phyloP scores from a whole-genome alignment of 768 basidiomycete species.

The Lactifluus echinatus region DNA sequence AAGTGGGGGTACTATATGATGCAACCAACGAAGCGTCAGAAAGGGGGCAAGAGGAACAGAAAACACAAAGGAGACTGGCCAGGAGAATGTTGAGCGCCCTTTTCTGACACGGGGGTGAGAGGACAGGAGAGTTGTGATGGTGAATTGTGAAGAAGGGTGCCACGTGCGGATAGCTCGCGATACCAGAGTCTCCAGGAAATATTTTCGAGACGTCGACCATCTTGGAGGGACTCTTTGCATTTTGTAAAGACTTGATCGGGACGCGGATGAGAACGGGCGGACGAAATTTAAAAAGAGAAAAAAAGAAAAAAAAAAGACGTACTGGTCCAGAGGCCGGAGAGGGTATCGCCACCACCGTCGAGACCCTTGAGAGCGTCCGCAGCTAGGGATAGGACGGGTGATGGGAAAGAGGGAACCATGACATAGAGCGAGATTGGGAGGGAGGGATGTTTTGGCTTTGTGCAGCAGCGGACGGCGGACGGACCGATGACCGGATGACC shows the following conservation, averaged over 20 bases:
- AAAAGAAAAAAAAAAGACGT: slow-evolving; percentile 23
- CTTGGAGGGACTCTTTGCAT: slow-evolving; percentile 68
- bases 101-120: slow-evolving; percentile 18
- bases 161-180: slow-evolving; percentile 43
- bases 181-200: slow-evolving; percentile 84
- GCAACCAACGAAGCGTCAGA: too few relatives aligned
- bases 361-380: slow-evolving; percentile 59
- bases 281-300: slow-evolving; percentile 2
- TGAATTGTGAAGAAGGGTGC: slow-evolving; percentile 25
- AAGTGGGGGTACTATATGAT: too few relatives aligned
- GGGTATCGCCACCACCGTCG: slow-evolving; percentile 55
- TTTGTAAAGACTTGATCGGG: slow-evolving; percentile 77
- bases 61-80: background rate
- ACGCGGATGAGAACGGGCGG: background rate
- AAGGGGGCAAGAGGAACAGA: background rate
- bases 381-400: slow-evolving; percentile 57
- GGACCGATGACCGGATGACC: background rate
- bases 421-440: slow-evolving; percentile 15
- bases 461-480: background rate
- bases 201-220: slow-evolving; percentile 79
- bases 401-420: slow-evolving; percentile 48
- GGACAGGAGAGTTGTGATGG: slow-evolving; percentile 15
- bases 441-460: too few relatives aligned
- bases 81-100: background rate
- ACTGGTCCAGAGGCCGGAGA: slow-evolving; percentile 65